phyloP scores from a whole-genome alignment of 1,139 yeast genomes.

The Entelexis paramagnoliae region DNA sequence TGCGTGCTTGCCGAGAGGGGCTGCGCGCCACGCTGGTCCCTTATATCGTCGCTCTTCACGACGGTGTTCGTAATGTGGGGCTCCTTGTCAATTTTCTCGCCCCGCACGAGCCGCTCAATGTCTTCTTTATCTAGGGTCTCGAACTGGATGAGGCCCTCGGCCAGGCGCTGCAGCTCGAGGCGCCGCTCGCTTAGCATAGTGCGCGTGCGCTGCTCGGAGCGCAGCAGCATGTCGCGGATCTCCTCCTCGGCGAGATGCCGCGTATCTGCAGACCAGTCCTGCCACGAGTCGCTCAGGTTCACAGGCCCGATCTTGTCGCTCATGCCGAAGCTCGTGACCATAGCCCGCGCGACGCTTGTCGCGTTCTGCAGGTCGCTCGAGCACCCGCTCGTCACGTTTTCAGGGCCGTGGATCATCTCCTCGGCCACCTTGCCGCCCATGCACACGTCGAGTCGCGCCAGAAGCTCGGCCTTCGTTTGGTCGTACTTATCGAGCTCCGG shows the following conservation, averaged over 20 bases:
- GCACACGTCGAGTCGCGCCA: slow-evolving; percentile 88
- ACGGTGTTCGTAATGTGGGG: slow-evolving; percentile 56
- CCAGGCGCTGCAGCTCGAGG: slow-evolving; percentile 73
- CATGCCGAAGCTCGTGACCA: slow-evolving; percentile 97
- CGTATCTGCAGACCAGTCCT: slow-evolving; percentile 81
- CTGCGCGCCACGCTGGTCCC: slow-evolving; percentile 30
- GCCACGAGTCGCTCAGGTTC: slow-evolving; percentile 75
- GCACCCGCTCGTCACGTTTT: slow-evolving; percentile 90
- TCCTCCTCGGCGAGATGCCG: slow-evolving; percentile 89
- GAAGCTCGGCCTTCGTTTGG: slow-evolving; percentile 77
- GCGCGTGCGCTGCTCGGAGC: slow-evolving; percentile 73
- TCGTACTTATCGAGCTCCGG: slow-evolving; percentile 99
- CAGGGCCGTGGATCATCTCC: slow-evolving; percentile 81
- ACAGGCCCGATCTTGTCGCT: slow-evolving; percentile 89
- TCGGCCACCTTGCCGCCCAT: slow-evolving; percentile 99
- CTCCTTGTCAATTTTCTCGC: slow-evolving; percentile 59
- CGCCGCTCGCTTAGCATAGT: slow-evolving; percentile 49
- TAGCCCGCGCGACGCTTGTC: slow-evolving; percentile 85
- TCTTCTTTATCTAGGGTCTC: slow-evolving; percentile 90
- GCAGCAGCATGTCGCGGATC: slow-evolving; percentile 62
- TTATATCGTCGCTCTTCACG: slow-evolving; percentile 42
- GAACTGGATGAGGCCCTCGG: slow-evolving; percentile 87
- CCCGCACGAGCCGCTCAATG: slow-evolving; percentile 74
- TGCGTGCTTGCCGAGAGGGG: not conserved
- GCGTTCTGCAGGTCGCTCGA: slow-evolving; percentile 84